A percentile compares a stretch with the other conserved stretches of the same genome.
Evolutionary conservation across 2,329 filamentous ascomycete species (phyloP).

Genomic region (Fusarium sp.): DNA sequence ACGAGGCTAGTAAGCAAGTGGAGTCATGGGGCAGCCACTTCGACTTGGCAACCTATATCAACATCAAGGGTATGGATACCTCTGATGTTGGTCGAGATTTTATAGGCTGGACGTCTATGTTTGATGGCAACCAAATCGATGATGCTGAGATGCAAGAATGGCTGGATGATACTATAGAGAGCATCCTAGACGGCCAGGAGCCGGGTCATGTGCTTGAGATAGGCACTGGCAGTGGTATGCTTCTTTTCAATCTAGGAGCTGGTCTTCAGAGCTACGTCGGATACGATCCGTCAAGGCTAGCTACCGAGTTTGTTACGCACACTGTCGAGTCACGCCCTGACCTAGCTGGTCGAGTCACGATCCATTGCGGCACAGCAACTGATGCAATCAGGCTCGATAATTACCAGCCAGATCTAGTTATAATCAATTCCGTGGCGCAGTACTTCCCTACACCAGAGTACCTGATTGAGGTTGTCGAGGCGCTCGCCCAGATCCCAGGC

Average conservation of each 20-base stretch:
- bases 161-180: too few species aligned
- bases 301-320: background rate
- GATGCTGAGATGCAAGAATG: too few species aligned
- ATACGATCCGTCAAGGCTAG: too few species aligned
- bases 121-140: too few species aligned
- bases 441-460: conserved; percentile 13
- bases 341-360: conserved; percentile 21
- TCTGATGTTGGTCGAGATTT: background rate
- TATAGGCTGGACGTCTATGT: too few species aligned
- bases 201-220: too few species aligned
- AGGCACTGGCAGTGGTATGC: too few species aligned
- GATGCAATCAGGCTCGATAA: background rate
- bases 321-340: conserved; percentile 15
- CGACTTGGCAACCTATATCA: conserved; percentile 21
- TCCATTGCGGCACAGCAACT: conserved; percentile 30
- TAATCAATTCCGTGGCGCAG: background rate
- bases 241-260: too few species aligned
- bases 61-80: conserved; percentile 13
- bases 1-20: conserved; percentile 16
- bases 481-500: background rate
- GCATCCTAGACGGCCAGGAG: too few species aligned
- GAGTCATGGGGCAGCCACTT: conserved; percentile 32
- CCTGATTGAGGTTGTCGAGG: background rate
- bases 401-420: background rate
- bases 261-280: too few species aligned